These are phyloP conservation scores for Tulasnella sp. DNA, from an alignment of 768 basidiomycete species.

Conservation along the genomic window DNA sequence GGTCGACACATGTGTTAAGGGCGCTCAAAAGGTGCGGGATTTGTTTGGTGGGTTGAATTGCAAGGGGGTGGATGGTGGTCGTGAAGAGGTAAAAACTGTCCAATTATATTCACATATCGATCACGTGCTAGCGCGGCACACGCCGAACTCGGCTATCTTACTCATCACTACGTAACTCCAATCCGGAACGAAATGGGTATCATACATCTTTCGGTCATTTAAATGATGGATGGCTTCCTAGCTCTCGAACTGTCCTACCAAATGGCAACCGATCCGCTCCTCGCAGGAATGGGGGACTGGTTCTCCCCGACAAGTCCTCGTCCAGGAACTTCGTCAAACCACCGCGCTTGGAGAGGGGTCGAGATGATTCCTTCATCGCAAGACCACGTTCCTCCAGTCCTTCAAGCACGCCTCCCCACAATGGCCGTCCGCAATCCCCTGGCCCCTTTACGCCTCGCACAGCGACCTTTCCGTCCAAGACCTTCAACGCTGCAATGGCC, in stretches of 20 bases:
- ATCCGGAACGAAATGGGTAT: neutral
- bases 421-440: constrained; percentile 43
- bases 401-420: constrained; percentile 62
- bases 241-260: neutral
- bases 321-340: neutral
- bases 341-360: neutral
- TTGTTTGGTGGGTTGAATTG: neutral
- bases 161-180: neutral
- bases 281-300: neutral
- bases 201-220: neutral
- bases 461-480: constrained; percentile 58
- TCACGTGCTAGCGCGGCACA: neutral
- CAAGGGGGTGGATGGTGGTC: neutral
- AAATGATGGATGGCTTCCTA: neutral
- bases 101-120: neutral
- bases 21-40: neutral
- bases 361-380: constrained; percentile 36
- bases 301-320: neutral
- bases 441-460: constrained; percentile 70
- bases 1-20: neutral
- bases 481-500: constrained; percentile 69
- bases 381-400: constrained; percentile 51
- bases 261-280: neutral
- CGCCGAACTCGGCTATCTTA: neutral
- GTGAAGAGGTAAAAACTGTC: neutral